phyloP scores from a whole-genome alignment of 805 yeast genomes.

The Candida ulmi region DNA sequence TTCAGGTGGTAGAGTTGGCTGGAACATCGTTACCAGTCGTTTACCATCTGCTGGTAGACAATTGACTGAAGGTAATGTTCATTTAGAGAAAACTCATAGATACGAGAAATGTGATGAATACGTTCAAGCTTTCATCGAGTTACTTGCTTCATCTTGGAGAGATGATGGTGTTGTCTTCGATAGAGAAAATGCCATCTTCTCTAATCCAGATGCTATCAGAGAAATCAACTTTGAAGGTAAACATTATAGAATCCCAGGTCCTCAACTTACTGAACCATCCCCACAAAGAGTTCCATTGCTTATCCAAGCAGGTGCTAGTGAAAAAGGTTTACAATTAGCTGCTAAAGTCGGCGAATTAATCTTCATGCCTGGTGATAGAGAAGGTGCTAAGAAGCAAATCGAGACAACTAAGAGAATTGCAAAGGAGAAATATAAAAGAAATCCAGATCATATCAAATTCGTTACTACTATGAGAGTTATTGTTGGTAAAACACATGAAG shows the following conservation, averaged over 20 bases:
- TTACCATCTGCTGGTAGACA: slow-evolving; percentile 2
- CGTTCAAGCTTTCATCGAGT: neutral
- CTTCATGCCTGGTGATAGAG: slow-evolving; percentile 28
- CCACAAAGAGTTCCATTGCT: neutral
- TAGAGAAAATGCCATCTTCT: neutral
- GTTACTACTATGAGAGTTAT: slow-evolving; percentile 28
- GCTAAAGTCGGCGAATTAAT: slow-evolving; percentile 11
- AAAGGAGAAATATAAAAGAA: slow-evolving; percentile 35
- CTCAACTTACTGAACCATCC: neutral
- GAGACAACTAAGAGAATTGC: slow-evolving; percentile 25
- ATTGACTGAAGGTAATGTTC: neutral
- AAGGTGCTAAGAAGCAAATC: slow-evolving; percentile 32
- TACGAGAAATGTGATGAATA: slow-evolving; percentile 1
- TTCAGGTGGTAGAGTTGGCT: slow-evolving; percentile 1
- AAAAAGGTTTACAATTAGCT: neutral
- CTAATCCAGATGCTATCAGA: slow-evolving; percentile 1
- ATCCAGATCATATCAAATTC: slow-evolving; percentile 31
- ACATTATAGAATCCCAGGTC: neutral
- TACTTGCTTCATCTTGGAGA: neutral
- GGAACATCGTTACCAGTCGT: neutral
- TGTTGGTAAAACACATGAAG: slow-evolving; percentile 31
- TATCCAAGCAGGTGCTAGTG: slow-evolving; percentile 1
- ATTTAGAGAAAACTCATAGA: neutral
- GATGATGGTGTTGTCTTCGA: slow-evolving; percentile 1
- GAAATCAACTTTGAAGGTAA: slow-evolving; percentile 1